Evolutionary conservation across 140 eudicot genomes (phyloP), one percentile per base, ranked within the genome.

Genomic region (Cichorium intybus): DNA sequence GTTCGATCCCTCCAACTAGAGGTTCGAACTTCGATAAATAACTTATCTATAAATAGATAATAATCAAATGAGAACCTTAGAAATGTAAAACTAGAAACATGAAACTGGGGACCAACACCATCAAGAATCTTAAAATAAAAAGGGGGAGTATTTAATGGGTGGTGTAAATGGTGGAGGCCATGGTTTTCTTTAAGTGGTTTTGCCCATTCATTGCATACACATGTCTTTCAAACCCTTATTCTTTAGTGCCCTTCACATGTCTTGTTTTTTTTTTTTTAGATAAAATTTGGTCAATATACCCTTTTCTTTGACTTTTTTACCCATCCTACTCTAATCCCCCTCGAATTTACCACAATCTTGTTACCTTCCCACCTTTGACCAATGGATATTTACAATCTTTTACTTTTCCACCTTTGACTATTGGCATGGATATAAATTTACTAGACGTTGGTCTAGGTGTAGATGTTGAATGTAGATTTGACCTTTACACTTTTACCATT

Each of bases 161-260:
- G 64, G 63, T 72, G 64, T 72, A 72, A 74, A 66, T 74, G 65
- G 74, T 66, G 53, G 72, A 75, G 70, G 34, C 64, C 80, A 75
- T 75, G 75, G 80, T 75, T 75, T 75, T 75, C 54, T 68, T 60
- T 60, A 58, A 68, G 75, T 75, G 80, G 80, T 75, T 75, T 75
- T 75, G 53, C 56, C 50, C 69, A 75, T 75, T 75, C 81, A 76
- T 70, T 69, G 77, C 63, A 24, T 56, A 64, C 81, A 76, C 77
- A 76, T 70, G 81, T 56, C 60, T 67, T 75, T 68, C 28, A 75
- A 74, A 75, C 58, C 75, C 75, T 67, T 59, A 67, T 68, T 75
- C 80, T 75, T 75, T 75, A 68, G 80, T 75, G 75, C 64, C 70
- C 80, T 68, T 68, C 80, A 75, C 80, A 68, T 68, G 80, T 75